Evolutionary conservation across 202 grass and related monocot genomes (phyloP).

Genomic region (Carex sylvatica): DNA sequence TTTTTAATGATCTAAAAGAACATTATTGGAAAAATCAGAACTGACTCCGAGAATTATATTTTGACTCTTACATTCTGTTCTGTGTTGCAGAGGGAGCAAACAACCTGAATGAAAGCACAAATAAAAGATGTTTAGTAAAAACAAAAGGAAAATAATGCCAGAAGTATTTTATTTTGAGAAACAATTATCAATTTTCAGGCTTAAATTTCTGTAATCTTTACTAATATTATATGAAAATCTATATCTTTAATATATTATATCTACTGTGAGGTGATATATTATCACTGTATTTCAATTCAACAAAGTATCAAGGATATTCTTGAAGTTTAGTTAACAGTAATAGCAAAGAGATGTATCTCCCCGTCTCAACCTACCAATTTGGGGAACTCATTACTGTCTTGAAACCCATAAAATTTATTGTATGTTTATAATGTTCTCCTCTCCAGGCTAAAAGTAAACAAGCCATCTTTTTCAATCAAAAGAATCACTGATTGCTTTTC

Average conservation of each 20-base stretch:
- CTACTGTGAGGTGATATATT: neutral
- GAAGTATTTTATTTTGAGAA: neutral
- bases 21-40: neutral
- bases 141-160: neutral
- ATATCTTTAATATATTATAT: neutral
- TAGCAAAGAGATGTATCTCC: neutral
- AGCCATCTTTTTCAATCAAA: neutral
- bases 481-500: neutral
- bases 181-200: neutral
- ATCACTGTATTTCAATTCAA: neutral
- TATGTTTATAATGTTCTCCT: neutral
- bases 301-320: neutral
- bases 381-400: neutral
- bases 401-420: neutral
- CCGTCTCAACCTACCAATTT: neutral
- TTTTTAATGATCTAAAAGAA: slow-evolving; percentile 1
- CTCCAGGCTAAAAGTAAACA: neutral
- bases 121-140: slow-evolving; percentile 21
- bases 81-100: slow-evolving; percentile 70
- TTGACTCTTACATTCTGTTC: slow-evolving; percentile 75
- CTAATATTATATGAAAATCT: neutral
- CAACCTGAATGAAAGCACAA: slow-evolving; percentile 55
- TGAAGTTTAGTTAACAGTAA: neutral
- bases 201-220: neutral
- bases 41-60: neutral